Percentiles rank a stretch among this genome's conserved stretches.
Conservation (phyloP, 768 basidiomycete species). For the Podaxis sp. region DNA sequence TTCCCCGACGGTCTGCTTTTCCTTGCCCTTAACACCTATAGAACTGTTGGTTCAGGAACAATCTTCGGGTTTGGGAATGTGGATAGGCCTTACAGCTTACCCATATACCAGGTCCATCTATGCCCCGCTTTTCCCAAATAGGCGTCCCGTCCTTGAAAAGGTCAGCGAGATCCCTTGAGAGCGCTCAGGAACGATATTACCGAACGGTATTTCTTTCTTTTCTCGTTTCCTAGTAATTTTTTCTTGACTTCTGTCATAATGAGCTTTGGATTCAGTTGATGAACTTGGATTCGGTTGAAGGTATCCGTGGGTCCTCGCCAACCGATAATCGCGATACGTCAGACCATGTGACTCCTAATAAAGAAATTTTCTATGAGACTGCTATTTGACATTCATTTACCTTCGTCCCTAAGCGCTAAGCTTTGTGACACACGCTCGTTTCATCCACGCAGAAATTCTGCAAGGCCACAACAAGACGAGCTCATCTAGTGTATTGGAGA, state of each 20-base stretch:
- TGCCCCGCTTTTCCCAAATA: conserved; percentile 58
- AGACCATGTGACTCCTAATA: background rate
- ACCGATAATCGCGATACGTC: background rate
- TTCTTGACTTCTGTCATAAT: conserved; percentile 28
- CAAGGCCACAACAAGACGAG: no score
- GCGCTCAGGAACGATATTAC: conserved; percentile 28
- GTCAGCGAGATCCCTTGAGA: conserved; percentile 1
- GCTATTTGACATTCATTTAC: background rate
- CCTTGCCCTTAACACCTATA: conserved; percentile 73
- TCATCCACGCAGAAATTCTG: no score
- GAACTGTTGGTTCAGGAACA: background rate
- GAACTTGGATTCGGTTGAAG: background rate
- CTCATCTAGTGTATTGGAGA: no score
- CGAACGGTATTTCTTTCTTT: conserved; percentile 48
- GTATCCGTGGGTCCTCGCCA: background rate
- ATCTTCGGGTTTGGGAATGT: background rate
- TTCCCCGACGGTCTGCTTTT: conserved; percentile 74
- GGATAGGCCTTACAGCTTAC: conserved; percentile 55
- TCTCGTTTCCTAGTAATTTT: conserved; percentile 26
- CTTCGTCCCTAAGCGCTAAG: background rate
- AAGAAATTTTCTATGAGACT: background rate
- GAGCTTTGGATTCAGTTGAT: background rate
- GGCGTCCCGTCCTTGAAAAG: conserved; percentile 59
- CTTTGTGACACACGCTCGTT: no score
- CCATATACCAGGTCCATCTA: conserved; percentile 86